Base-by-base conservation (phyloP, 345 rosid species). In the Noccaea caerulescens region DNA sequence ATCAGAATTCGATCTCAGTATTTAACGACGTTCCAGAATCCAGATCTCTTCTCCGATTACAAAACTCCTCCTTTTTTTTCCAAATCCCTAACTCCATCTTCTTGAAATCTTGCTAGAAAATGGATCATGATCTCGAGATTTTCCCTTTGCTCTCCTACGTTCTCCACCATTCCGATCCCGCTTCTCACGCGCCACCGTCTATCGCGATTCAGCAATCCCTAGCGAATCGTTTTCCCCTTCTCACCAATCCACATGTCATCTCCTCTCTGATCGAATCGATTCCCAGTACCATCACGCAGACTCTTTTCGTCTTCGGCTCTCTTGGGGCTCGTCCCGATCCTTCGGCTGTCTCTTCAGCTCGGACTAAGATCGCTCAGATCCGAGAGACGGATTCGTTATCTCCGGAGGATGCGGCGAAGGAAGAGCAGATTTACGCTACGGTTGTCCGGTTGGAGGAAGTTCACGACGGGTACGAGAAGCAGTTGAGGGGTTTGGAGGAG, bases 271-370 rank as follows among this genome's bases (percentile, higher is more conserved):
- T 82, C 14, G 84, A 66, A 6, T 86, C 92, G n/a, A 54, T 91
- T 68, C 84, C 93, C 16, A 72, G 60, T 58, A 58, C 77, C 54
- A 73, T 91, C 59, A 33, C 81, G 13, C 90, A 84, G 42, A 84
- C 86, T 37, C 85, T 80, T 63, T 77, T 76, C 71, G 82, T 91
- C 41, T 83, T 91, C 62, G 74, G 71, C 30, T 86, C 89, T 12
- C 82, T 93, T 0, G 96, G 97, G 0, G 81, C 89, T 30, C 84
- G 90, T 1, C 98, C 96, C 57, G 90, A 86, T 80, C 85, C 85
- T 20, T 79, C 68, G 10, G 49, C 93, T 0, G 86, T 94, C 10
- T 79, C 86, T 65, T 49, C 70, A 0, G 96, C 99, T 25, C 81
- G 80, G 23, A 63, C 79, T 20, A 88, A 78, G 86, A 80, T 94